phyloP scores from a whole-genome alignment of 805 yeast genomes.

The Yamadazyma takamatsuzukensis region DNA sequence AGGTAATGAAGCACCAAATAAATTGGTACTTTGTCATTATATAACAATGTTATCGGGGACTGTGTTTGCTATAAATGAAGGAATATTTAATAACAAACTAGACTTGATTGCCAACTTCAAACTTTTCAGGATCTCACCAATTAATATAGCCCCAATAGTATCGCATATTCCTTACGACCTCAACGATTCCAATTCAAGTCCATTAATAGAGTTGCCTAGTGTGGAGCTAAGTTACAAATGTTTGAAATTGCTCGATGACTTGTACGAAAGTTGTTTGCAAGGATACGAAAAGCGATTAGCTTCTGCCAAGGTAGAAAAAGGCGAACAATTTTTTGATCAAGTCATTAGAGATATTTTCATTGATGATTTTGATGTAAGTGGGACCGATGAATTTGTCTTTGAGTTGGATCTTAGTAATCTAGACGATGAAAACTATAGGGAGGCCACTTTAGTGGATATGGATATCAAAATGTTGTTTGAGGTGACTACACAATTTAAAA shows the following conservation, averaged over 20 bases:
- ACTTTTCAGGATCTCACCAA: slow-evolving; percentile 19
- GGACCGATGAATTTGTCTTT: slow-evolving; percentile 5
- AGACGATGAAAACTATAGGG: slow-evolving; percentile 7
- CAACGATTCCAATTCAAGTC: slow-evolving; percentile 28
- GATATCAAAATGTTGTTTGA: slow-evolving; percentile 31
- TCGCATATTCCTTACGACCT: slow-evolving; percentile 43
- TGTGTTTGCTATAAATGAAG: slow-evolving; percentile 36
- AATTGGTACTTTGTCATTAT: slow-evolving; percentile 25
- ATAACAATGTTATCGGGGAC: slow-evolving; percentile 27
- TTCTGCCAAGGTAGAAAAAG: slow-evolving; percentile 19
- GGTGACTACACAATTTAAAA: slow-evolving; percentile 23
- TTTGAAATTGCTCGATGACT: slow-evolving; percentile 22
- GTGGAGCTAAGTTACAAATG: slow-evolving; percentile 21
- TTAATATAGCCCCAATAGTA: slow-evolving; percentile 25
- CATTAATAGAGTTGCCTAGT: slow-evolving; percentile 29
- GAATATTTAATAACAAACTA: slow-evolving; percentile 24
- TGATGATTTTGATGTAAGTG: slow-evolving; percentile 8
- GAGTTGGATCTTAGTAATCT: slow-evolving; percentile 4
- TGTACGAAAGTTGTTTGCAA: slow-evolving; percentile 25
- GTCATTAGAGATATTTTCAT: slow-evolving; percentile 3
- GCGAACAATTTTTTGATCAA: slow-evolving; percentile 3
- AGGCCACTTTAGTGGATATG: slow-evolving; percentile 36
- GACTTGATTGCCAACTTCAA: slow-evolving; percentile 26
- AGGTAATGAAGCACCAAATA: slow-evolving; percentile 5
- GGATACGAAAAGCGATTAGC: slow-evolving; percentile 36